Base-by-base conservation (phyloP, 371 early-diverging fungal species). In the Circinella minor region DNA sequence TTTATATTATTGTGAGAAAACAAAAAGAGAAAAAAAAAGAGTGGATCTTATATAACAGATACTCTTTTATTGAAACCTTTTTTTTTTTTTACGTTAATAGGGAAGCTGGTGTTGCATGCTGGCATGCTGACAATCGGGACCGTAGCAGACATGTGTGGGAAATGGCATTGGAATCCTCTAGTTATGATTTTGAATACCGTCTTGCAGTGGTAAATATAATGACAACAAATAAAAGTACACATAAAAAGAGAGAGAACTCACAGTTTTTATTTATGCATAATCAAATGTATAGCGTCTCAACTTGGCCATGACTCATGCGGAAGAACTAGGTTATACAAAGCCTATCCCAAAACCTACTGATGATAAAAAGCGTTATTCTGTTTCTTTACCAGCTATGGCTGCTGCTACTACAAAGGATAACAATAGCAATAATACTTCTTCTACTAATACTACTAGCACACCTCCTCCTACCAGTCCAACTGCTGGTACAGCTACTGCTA, bases 111-210 rank as follows among this genome's bases (percentile, higher is more conserved):
- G 69, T 84, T 34, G 63, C 81, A 34, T 76, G 72, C 15, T 81
- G 82, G 82, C 37, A 67, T 9, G 27, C 74, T 7, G 73, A 76
- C 47, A 63, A 71, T 37, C 72, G 77, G 49, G 64, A 70, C 15
- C 72, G 76, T 34, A 77, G 80, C 66, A 65, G 74, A 61, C 73
- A 80, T 49, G 60, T 77, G 10, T 81, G 84, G 82, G 81, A 84
- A 36, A 73, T 71, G 70, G 80, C 84, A 4, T 49, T 81, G 4
- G 72, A 68, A n/a, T 74, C 75, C 64, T 72, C 75, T 8, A 79
- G 74, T 46, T 80, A 79, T 57, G 77, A 81, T 57, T 84, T 81
- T 69, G 81, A 81, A 67, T 76, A 80, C 73, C 66, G 84, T 57
- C 64, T 84, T 38, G 74, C 84, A 9, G 74, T 84, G 70, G 77